Percentiles rank a stretch among this genome's conserved stretches.
Evolutionary conservation across 2,329 filamentous ascomycete genomes (phyloP).

Genomic region (Paracamarosporium sp.): DNA sequence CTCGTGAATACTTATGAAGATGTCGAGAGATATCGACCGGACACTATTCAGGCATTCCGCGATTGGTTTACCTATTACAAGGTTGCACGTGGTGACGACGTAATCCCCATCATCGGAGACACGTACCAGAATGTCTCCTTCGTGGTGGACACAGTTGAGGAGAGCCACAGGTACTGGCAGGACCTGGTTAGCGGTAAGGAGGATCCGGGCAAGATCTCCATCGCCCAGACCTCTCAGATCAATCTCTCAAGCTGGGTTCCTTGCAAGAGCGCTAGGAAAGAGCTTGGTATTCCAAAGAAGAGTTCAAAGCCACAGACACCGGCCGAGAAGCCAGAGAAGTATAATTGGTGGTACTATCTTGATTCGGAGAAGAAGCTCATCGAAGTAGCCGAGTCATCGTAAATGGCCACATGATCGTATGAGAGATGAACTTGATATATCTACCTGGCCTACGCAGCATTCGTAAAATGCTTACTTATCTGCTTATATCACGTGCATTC

Average conservation of each 20-base stretch:
- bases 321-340: background rate
- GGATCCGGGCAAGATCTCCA: background rate
- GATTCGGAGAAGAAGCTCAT: background rate
- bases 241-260: background rate
- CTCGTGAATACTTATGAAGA: background rate
- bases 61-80: background rate
- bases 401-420: too few species aligned
- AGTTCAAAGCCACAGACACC: background rate
- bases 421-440: too few species aligned
- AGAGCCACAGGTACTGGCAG: background rate
- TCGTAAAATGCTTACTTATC: too few species aligned
- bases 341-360: background rate
- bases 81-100: background rate
- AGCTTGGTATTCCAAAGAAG: background rate
- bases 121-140: background rate
- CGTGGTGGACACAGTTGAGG: background rate
- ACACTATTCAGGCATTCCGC: background rate
- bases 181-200: background rate
- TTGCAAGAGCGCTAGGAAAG: background rate
- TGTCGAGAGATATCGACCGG: background rate
- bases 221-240: background rate
- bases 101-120: background rate
- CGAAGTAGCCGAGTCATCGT: background rate
- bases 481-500: too few species aligned
- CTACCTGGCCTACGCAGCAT: too few species aligned